Conservation (phyloP, 805 yeast genomes). For the Spathaspora arborariae region DNA sequence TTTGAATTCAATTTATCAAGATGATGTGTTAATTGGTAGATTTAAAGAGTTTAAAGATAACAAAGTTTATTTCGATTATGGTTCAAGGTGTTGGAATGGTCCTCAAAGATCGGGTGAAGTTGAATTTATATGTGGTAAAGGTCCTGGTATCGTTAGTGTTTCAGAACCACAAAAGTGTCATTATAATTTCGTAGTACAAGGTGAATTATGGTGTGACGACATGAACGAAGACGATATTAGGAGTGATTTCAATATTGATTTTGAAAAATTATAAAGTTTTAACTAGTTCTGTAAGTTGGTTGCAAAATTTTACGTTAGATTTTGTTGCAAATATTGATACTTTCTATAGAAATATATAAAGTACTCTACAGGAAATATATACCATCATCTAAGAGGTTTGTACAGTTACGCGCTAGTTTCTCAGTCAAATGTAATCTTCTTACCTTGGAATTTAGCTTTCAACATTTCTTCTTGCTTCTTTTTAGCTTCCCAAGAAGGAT, state of each 20-base stretch:
- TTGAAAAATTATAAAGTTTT: conserved; percentile 14
- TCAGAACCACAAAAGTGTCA: conserved; percentile 88
- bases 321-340: too few relatives aligned
- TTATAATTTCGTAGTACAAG: conserved; percentile 38
- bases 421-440: conserved; percentile 72
- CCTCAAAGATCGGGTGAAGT: conserved; percentile 73
- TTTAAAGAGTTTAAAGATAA: conserved; percentile 24
- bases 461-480: conserved; percentile 63
- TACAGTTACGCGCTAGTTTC: neutral
- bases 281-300: neutral
- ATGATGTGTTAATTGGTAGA: conserved; percentile 49
- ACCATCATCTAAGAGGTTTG: too few relatives aligned
- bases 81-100: conserved; percentile 93
- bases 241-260: conserved; percentile 23
- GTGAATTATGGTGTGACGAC: conserved; percentile 43
- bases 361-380: too few relatives aligned
- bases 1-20: conserved; percentile 55
- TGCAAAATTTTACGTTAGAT: too few relatives aligned
- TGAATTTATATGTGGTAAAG: conserved; percentile 62
- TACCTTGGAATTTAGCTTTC: conserved; percentile 74
- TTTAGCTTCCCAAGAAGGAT: conserved; percentile 99
- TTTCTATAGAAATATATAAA: too few relatives aligned
- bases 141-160: conserved; percentile 55
- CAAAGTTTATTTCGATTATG: conserved; percentile 47
- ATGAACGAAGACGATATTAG: conserved; percentile 24